Base-by-base conservation (phyloP, 1,139 yeast species). In the Pichia norvegensis region DNA sequence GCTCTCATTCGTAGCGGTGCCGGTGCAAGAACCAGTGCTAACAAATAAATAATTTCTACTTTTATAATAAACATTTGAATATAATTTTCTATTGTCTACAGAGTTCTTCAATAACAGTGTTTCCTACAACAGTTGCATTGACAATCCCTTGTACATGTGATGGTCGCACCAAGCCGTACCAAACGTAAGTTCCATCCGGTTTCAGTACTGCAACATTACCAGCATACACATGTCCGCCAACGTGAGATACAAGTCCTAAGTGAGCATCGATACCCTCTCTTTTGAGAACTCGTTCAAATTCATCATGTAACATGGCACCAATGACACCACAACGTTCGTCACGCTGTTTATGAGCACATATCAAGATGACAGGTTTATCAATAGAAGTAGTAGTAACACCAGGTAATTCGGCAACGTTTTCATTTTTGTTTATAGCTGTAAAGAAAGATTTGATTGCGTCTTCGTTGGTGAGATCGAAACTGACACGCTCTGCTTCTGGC, bases 181-280 rank as follows among this genome's bases (percentile, higher is more conserved):
- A 84, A 1, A 79, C 64, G 6, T 68, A 60, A n/a, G 72, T 64
- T 1, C 72, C 71, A 13, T 62, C 54, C 10, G 61, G 56, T 41
- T 70, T 72, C 52, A 76, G 76, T 46, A 74, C 74, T 2, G 83
- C 64, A 17, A 84, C 78, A 58, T 84, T 84, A 0, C 92, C 94
- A 2, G 94, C 92, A 60, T 78, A 84, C 1, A 72, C 84, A 59
- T 84, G 94, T 0, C 94, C 94, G 0, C 92, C 90, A 38, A 84
- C 67, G 59, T 84, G 94, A 11, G 85, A 77, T 1, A 81, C 68
- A 17, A 72, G 58, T 0, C 85, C 85, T 19, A 80, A 70, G 19
- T 52, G 44, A 9, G 50, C 67, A 4, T 55, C 44, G 11, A 69
- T 36, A 0, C 55, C 60, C 40, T 70, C 66, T 1, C 52, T 41